Percentiles rank a stretch among this genome's conserved stretches.
Evolutionary conservation across 305 asterid genomes (phyloP).

Genomic region (Fraxinus floribunda): DNA sequence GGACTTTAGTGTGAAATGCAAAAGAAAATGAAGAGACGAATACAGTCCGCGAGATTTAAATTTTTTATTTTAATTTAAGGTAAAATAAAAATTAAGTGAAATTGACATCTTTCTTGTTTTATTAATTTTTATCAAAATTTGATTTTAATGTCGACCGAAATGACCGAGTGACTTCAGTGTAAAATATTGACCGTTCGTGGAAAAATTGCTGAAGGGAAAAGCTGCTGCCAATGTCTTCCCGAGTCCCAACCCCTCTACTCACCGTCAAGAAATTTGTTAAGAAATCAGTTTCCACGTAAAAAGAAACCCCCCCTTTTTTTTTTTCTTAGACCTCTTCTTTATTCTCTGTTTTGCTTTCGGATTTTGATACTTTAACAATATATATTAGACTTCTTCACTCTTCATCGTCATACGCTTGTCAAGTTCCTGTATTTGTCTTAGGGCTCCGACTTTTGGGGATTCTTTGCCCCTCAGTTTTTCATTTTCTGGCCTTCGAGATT

Average conservation of each 20-base stretch:
- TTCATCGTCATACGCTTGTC: not conserved
- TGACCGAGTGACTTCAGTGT: not conserved
- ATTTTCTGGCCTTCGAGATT: not conserved
- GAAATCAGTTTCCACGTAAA: not conserved
- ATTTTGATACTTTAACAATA: not conserved
- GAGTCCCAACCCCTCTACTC: conserved; percentile 23
- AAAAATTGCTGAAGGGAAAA: not conserved
- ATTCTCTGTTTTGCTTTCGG: not conserved
- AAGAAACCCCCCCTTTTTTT: not conserved
- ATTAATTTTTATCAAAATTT: too few species aligned
- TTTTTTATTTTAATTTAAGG: too few species aligned
- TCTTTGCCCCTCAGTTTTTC: not conserved
- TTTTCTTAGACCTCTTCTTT: not conserved
- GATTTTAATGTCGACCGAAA: not conserved
- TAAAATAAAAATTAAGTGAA: not conserved
- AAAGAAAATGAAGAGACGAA: not conserved
- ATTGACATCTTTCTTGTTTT: too few species aligned
- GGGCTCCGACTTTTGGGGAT: not conserved
- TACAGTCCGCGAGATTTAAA: not conserved
- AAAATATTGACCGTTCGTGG: too few species aligned
- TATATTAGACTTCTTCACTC: not conserved
- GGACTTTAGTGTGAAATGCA: not conserved
- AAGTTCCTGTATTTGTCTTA: not conserved
- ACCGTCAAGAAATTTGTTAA: not conserved
- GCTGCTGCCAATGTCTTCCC: not conserved